These are phyloP conservation scores for Catunica adiposa DNA, from an alignment of 2,329 filamentous ascomycete species.

Conservation along the genomic window DNA sequence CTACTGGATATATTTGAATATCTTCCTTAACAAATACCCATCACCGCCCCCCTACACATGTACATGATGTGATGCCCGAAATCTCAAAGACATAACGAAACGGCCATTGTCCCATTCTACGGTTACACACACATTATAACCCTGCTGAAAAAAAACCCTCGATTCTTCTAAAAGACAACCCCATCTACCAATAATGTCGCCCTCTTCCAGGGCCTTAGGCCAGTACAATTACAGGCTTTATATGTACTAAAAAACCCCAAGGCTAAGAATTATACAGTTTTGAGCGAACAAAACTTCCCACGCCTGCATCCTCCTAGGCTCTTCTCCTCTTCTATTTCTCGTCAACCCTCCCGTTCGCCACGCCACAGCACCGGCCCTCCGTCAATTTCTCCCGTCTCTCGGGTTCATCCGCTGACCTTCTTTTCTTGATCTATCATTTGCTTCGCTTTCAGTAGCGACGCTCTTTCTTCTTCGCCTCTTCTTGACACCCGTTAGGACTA, in stretches of 20 bases:
- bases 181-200: background rate
- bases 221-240: background rate
- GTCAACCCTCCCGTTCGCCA: slow-evolving; percentile 11
- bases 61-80: too few relatives aligned
- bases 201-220: background rate
- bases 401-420: slow-evolving; percentile 13
- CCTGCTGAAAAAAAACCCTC: background rate
- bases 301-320: background rate
- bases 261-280: background rate
- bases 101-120: background rate
- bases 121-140: background rate
- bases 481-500: background rate
- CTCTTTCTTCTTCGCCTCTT: slow-evolving; percentile 10
- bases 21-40: too few relatives aligned
- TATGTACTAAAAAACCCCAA: background rate
- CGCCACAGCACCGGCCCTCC: slow-evolving; percentile 14
- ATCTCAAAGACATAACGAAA: background rate
- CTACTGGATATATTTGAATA: too few relatives aligned
- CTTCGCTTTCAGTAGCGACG: slow-evolving; percentile 12
- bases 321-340: slow-evolving; percentile 10
- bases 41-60: too few relatives aligned
- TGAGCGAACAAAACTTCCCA: background rate
- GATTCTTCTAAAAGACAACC: background rate
- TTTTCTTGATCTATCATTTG: slow-evolving; percentile 10
- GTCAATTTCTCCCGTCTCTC: slow-evolving; percentile 11